Evolutionary conservation across 2,329 filamentous ascomycete species (phyloP), one percentile per base, ranked within the genome.

Genomic region (Ascochyta lentis): DNA sequence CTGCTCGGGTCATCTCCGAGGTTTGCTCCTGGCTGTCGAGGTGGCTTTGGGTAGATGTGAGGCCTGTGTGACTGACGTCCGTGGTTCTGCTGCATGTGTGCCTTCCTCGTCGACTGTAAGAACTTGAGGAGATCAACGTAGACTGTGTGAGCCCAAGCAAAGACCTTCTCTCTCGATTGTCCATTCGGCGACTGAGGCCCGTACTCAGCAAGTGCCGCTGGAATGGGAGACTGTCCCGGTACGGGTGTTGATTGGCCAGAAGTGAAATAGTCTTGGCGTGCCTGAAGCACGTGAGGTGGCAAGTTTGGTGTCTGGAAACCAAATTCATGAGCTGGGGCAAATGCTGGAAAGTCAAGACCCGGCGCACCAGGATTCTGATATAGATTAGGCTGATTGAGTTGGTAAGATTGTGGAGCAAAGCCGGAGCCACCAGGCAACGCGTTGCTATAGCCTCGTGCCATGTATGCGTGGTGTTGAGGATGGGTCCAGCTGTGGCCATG

Each of bases 31-130:
- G 84, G 83, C 61, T 85, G 82, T 41, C 82, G 81, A 16, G 85
- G 85, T 27, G 85, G 85, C 63, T 83, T 86, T 0, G 85, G 85
- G 53, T 84, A 88, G 46, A 87, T 86, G 56, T 79, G 82, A 3
- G 84, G 84, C 63, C 84, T 82, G 39, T 78, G 65, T 23, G 77
- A 59, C 35, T 79, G 78, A 22, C 78, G 75, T 23, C 76, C 76
- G 50, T 79, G 77, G 8, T 70, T 65, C 52, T 81, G 55, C 9
- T 77, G 72, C 26, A 75, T 67, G 53, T 73, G 74, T 26, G 71
- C 66, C 44, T 77, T 79, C 16, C 78, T 69, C 4, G 77, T 79
- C 24, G 78, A 77, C 54, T 82, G 79, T 6, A 82, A 72, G 63
- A 76, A 81, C 39, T 72, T 79, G 40, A 82, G 72, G 15, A 81